These are phyloP conservation scores for maize (Zea mays) DNA, from an alignment of 176 grass and related monocot species.

Conservation along the genomic window DNA sequence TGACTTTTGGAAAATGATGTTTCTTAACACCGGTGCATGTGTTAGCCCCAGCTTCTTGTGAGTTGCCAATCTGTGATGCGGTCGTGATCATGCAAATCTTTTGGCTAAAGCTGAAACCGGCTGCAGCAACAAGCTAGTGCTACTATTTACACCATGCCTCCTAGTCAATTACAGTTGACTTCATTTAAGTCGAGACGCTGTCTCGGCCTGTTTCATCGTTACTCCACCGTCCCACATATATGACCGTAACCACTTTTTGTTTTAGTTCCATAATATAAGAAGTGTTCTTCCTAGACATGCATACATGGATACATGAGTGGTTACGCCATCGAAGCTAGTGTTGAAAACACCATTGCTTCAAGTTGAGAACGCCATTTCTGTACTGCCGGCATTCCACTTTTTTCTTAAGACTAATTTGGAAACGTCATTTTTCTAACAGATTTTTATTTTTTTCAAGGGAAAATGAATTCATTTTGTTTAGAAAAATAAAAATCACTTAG, in stretches of 20 bases:
- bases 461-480: too few relatives aligned
- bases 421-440: too few relatives aligned
- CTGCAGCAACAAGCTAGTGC: background rate
- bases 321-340: too few relatives aligned
- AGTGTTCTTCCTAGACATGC: too few relatives aligned
- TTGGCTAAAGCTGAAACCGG: slow-evolving; percentile 8
- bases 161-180: slow-evolving; percentile 8
- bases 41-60: background rate
- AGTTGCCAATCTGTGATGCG: background rate
- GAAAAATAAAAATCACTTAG: too few relatives aligned
- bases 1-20: slow-evolving; percentile 33
- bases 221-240: too few relatives aligned
- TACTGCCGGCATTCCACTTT: background rate
- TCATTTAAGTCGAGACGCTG: background rate
- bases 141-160: background rate
- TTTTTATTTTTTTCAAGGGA: too few relatives aligned
- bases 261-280: too few relatives aligned
- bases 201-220: background rate
- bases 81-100: background rate
- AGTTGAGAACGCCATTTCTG: background rate
- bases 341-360: background rate
- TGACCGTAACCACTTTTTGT: too few relatives aligned
- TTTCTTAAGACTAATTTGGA: too few relatives aligned
- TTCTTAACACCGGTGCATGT: background rate
- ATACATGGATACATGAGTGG: too few relatives aligned